These are phyloP conservation scores for Zelonia costaricensis DNA, from an alignment of 208 protist species.

Conservation along the genomic window DNA sequence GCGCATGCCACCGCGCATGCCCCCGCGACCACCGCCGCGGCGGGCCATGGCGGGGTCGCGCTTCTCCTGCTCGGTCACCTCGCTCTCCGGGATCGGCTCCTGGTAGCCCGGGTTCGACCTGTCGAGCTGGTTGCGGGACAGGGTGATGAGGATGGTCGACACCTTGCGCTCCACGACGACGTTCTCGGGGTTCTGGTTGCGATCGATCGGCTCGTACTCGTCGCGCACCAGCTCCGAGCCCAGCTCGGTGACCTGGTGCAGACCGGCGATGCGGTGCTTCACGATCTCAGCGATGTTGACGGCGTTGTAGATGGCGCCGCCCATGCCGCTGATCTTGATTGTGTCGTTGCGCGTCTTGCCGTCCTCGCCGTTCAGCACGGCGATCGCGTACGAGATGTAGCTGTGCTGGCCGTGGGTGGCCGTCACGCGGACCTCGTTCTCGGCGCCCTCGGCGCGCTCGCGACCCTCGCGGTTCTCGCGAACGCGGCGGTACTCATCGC, in stretches of 20 bases:
- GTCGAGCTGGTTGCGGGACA: conserved; percentile 88
- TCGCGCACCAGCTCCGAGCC: conserved; percentile 80
- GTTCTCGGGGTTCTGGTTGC: conserved; percentile 68
- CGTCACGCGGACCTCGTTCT: conserved; percentile 90
- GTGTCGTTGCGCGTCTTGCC: conserved; percentile 82
- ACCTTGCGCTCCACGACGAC: conserved; percentile 82
- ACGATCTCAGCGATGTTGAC: conserved; percentile 94
- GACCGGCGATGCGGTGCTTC: conserved; percentile 87
- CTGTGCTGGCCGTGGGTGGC: conserved; percentile 75
- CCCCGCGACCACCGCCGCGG: conserved; percentile 34
- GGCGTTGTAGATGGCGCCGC: conserved; percentile 88
- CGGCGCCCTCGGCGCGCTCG: conserved; percentile 61
- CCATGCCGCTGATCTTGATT: conserved; percentile 91
- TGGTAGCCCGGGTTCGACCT: conserved; percentile 89
- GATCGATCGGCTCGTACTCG: conserved; percentile 89
- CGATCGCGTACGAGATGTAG: conserved; percentile 92
- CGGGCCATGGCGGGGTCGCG: conserved; percentile 41
- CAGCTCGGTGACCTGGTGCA: conserved; percentile 93
- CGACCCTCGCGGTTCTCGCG: conserved; percentile 44
- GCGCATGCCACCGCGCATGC: conserved; percentile 40
- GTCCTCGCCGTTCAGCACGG: conserved; percentile 82
- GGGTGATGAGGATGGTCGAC: conserved; percentile 88
- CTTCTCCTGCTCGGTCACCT: conserved; percentile 88
- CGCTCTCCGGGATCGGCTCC: conserved; percentile 81
- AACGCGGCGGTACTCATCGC: conserved; percentile 78